Percentiles rank a stretch among this genome's conserved stretches.
Evolutionary conservation across 1,284 basidiomycete species (phyloP).

Genomic region (Naganishia liquefaciens): DNA sequence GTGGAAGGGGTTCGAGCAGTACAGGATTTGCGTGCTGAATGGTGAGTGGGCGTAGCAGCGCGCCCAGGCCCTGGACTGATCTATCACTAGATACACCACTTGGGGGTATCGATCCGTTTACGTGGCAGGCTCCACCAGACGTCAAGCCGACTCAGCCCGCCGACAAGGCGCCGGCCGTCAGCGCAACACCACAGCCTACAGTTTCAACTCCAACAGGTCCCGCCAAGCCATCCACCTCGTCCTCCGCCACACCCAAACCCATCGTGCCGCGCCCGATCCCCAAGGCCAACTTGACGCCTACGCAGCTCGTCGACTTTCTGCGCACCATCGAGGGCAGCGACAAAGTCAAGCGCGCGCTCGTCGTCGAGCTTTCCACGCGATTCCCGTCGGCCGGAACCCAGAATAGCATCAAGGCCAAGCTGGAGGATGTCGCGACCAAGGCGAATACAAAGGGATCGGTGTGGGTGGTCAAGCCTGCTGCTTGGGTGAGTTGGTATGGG

Average conservation of each 20-base stretch:
- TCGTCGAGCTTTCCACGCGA: slow-evolving; percentile 42
- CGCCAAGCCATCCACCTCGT: not conserved
- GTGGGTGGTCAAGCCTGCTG: slow-evolving; percentile 49
- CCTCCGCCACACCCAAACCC: not conserved
- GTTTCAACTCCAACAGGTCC: not conserved
- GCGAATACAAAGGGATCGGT: slow-evolving; percentile 43
- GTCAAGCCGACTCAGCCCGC: not conserved
- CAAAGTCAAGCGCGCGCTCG: slow-evolving; percentile 43
- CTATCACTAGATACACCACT: slow-evolving; percentile 42
- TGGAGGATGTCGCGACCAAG: slow-evolving; percentile 48
- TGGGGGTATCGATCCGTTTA: slow-evolving; percentile 49
- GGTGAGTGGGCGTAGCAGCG: slow-evolving; percentile 38
- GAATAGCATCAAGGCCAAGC: slow-evolving; percentile 49
- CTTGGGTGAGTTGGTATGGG: slow-evolving; percentile 32
- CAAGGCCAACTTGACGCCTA: slow-evolving; percentile 45
- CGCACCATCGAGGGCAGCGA: slow-evolving; percentile 45
- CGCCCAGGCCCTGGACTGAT: not conserved
- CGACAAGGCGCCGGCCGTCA: not conserved
- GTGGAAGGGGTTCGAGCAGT: slow-evolving; percentile 44
- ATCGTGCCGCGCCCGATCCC: slow-evolving; percentile 31
- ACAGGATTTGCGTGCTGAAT: slow-evolving; percentile 51
- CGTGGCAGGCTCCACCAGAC: slow-evolving; percentile 37
- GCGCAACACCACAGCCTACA: not conserved
- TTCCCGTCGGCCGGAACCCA: slow-evolving; percentile 49
- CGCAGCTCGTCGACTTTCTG: slow-evolving; percentile 45